A percentile compares a stretch with the other conserved stretches of the same genome.
Conservation (phyloP, 2,329 filamentous ascomycete species). For the Drechslerella coelobrocha region DNA sequence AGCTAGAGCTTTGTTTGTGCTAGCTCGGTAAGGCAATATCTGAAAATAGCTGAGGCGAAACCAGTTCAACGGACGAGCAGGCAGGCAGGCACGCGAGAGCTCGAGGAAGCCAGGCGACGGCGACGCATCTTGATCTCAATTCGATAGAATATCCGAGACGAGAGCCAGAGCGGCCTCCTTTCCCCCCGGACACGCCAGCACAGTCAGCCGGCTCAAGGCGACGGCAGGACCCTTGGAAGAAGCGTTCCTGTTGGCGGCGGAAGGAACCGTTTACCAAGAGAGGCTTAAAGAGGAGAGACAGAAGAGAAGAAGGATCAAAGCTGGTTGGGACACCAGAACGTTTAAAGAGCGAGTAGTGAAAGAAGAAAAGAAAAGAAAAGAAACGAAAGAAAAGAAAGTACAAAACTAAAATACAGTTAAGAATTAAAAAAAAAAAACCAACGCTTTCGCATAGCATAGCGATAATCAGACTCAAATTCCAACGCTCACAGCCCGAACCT, state of each 20-base stretch:
- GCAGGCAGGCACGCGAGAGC: constrained; percentile 23
- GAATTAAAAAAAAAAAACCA: constrained; percentile 21
- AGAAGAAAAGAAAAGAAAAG: constrained; percentile 4
- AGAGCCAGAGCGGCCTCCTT: constrained; percentile 33
- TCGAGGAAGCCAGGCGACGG: constrained; percentile 6
- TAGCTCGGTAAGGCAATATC: constrained; percentile 41
- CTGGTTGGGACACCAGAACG: background rate
- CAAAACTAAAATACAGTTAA: no score
- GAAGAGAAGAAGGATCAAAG: background rate
- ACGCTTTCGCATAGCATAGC: constrained; percentile 15
- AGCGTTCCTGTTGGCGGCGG: constrained; percentile 45
- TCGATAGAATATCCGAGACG: constrained; percentile 15
- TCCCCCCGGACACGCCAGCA: constrained; percentile 10
- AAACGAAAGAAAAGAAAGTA: constrained; percentile 18
- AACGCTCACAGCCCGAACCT: background rate
- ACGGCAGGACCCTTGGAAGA: constrained; percentile 34
- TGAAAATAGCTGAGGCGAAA: constrained; percentile 49
- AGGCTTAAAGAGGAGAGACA: constrained; percentile 24
- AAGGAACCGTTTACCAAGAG: constrained; percentile 21
- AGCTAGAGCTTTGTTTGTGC: background rate
- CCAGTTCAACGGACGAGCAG: constrained; percentile 21
- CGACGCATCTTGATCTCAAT: constrained; percentile 19
- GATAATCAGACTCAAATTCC: constrained; percentile 7
- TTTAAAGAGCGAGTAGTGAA: no score
- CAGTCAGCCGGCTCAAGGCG: constrained; percentile 39